Conservation (phyloP, 2,329 filamentous ascomycete species). For the Xylariaceae sp. region DNA sequence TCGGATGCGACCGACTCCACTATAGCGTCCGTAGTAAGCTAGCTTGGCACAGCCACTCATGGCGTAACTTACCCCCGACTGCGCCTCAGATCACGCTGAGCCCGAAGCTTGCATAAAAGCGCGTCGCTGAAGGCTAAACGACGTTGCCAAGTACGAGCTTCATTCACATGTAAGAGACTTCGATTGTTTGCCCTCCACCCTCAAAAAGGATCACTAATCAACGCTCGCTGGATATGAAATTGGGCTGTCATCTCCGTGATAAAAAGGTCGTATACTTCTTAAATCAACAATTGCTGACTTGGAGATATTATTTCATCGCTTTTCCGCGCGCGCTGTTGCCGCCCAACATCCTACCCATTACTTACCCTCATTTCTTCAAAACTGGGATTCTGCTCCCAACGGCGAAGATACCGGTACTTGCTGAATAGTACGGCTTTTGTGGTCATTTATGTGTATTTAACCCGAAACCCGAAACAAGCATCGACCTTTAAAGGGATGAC, state of each 20-base stretch:
- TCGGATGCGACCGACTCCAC: background rate
- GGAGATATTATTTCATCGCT: background rate
- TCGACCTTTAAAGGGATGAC: constrained; percentile 1
- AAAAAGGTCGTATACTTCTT: constrained; percentile 7
- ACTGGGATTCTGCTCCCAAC: background rate
- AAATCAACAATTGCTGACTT: background rate
- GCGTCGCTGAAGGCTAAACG: constrained; percentile 14
- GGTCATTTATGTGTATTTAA: background rate
- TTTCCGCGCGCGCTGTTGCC: background rate
- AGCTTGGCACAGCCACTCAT: background rate
- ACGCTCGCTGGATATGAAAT: constrained; percentile 1
- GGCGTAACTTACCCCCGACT: background rate
- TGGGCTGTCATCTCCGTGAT: constrained; percentile 1
- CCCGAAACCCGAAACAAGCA: background rate
- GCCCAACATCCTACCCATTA: background rate
- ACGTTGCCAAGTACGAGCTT: background rate
- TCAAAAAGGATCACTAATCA: background rate
- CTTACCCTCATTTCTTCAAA: background rate
- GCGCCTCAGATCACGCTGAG: background rate
- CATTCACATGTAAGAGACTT: constrained; percentile 5
- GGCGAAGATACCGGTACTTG: background rate
- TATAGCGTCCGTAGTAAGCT: background rate
- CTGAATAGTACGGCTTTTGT: background rate
- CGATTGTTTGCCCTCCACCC: background rate
- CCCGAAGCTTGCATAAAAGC: constrained; percentile 6